These are phyloP conservation scores for Neurospora intermedia DNA, from an alignment of 495 filamentous ascomycete genomes.

Conservation along the genomic window DNA sequence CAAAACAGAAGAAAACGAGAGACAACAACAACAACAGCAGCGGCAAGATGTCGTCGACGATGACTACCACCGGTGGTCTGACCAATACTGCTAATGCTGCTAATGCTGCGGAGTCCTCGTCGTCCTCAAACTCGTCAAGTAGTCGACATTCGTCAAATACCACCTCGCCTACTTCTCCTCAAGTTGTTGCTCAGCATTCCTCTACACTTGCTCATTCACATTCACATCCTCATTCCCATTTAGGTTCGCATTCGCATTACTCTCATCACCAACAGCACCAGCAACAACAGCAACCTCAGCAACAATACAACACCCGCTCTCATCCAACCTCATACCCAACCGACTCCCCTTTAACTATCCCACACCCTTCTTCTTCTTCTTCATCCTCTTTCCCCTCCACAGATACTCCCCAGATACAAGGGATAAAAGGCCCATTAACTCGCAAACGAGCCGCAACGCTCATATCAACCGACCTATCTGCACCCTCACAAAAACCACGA, in stretches of 20 bases:
- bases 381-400: not conserved
- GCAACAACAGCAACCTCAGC: not conserved
- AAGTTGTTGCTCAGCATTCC: not conserved
- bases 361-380: not conserved
- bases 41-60: not conserved
- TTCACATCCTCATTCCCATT: too few relatives aligned
- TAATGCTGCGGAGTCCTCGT: not conserved
- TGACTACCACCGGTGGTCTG: not conserved
- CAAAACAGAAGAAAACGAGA: too few relatives aligned
- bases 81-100: not conserved
- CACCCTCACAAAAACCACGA: not conserved
- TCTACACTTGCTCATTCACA: not conserved
- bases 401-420: not conserved
- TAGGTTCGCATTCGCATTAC: not conserved
- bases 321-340: not conserved
- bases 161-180: not conserved
- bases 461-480: not conserved
- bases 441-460: conserved; percentile 26
- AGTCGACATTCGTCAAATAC: not conserved
- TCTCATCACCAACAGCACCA: not conserved
- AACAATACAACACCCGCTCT: not conserved
- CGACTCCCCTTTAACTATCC: not conserved
- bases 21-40: too few relatives aligned
- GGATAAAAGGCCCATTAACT: conserved; percentile 14
- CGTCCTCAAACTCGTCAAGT: not conserved